These are phyloP conservation scores for Schwanniomyces occidentalis DNA, from an alignment of 805 yeast species.

Conservation along the genomic window DNA sequence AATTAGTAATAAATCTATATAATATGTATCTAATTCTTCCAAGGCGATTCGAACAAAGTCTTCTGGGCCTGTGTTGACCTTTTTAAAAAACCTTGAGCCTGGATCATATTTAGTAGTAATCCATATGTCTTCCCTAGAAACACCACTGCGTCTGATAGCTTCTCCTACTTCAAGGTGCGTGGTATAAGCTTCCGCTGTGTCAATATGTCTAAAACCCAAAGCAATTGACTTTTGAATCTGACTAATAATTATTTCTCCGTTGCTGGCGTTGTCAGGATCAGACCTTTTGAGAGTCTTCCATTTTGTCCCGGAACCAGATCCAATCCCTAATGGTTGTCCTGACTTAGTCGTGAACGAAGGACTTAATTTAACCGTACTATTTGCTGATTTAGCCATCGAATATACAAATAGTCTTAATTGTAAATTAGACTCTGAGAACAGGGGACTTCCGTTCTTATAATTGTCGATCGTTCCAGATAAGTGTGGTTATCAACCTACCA, in stretches of 20 bases:
- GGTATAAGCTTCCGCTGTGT: conserved; percentile 61
- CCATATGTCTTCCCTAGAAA: conserved; percentile 45
- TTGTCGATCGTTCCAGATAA: too few relatives aligned
- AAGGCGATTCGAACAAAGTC: conserved; percentile 28
- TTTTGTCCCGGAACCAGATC: conserved; percentile 56
- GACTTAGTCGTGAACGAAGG: too few relatives aligned
- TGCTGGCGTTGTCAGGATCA: too few relatives aligned
- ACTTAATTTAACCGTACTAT: too few relatives aligned
- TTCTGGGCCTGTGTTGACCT: conserved; percentile 16
- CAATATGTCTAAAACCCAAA: conserved; percentile 57
- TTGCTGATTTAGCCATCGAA: too few relatives aligned
- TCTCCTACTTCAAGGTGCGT: conserved; percentile 55
- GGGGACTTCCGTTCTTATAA: too few relatives aligned
- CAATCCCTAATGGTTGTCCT: too few relatives aligned
- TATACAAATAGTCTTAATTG: too few relatives aligned
- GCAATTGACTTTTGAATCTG: conserved; percentile 14
- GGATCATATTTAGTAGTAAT: conserved; percentile 59
- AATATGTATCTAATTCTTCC: conserved; percentile 46
- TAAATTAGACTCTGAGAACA: too few relatives aligned
- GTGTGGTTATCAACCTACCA: too few relatives aligned
- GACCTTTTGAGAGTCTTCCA: conserved; percentile 15
- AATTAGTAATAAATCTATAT: conserved; percentile 59
- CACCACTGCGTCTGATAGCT: conserved; percentile 42
- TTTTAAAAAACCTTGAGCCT: not conserved
- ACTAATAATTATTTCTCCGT: conserved; percentile 18